phyloP scores from a whole-genome alignment of 2,329 filamentous ascomycete genomes.

The Botryotinia globosa region DNA sequence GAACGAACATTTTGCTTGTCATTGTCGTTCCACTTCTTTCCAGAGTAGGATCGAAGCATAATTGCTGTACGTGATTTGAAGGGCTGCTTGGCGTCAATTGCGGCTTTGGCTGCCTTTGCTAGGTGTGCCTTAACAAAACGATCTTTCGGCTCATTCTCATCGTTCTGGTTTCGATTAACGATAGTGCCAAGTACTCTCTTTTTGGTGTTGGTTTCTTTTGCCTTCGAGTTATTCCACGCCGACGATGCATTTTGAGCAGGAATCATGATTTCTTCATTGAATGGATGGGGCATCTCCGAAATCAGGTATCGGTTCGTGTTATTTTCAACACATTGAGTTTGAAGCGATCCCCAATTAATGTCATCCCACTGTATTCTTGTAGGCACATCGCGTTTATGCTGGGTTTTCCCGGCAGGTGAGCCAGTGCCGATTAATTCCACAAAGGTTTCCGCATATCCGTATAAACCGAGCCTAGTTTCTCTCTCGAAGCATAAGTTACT shows the following conservation, averaged over 20 bases:
- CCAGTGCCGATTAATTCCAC: constrained; percentile 15
- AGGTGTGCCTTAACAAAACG: background rate
- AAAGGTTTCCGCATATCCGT: constrained; percentile 50
- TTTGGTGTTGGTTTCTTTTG: background rate
- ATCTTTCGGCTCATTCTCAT: background rate
- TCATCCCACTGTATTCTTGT: constrained; percentile 53
- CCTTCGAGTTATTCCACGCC: background rate
- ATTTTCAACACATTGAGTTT: constrained; percentile 60
- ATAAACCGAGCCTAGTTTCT: constrained; percentile 66
- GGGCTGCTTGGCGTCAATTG: background rate
- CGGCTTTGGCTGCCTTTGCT: background rate
- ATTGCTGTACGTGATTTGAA: constrained; percentile 60
- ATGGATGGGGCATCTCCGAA: background rate
- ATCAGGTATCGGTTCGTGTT: constrained; percentile 57
- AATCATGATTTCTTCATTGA: background rate
- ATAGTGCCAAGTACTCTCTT: background rate
- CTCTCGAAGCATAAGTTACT: constrained; percentile 65
- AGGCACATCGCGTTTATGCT: background rate
- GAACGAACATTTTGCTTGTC: constrained; percentile 77
- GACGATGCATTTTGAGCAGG: background rate
- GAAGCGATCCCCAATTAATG: constrained; percentile 69
- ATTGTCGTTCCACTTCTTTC: constrained; percentile 73
- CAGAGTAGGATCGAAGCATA: constrained; percentile 72
- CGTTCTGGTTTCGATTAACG: background rate
- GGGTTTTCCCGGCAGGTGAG: background rate